Evolutionary conservation across 345 rosid species (phyloP).

Genomic region (Excoecaria cochinchinensis): DNA sequence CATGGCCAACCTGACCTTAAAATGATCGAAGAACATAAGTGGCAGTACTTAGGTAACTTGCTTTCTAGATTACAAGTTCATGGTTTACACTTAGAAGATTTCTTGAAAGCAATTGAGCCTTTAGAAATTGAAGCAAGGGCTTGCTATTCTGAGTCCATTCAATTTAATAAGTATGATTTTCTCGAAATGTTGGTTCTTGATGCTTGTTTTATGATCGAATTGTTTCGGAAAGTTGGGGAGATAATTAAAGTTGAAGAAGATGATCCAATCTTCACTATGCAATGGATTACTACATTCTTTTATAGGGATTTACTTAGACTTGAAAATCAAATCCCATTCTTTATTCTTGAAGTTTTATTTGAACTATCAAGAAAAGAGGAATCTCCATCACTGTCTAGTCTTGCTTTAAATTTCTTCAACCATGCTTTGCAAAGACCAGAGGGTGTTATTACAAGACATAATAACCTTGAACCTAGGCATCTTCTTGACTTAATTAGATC

Average conservation of each 20-base stretch:
- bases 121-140: constrained; percentile 55
- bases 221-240: constrained; percentile 51
- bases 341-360: constrained; percentile 57
- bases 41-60: constrained; percentile 56
- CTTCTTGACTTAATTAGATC: constrained; percentile 67
- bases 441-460: constrained; percentile 27
- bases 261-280: constrained; percentile 72
- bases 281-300: constrained; percentile 72
- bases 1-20: constrained; percentile 37
- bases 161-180: constrained; percentile 41
- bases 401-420: constrained; percentile 67
- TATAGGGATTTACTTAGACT: constrained; percentile 56
- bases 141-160: constrained; percentile 60
- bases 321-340: constrained; percentile 71
- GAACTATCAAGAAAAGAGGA: constrained; percentile 40
- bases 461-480: constrained; percentile 42
- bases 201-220: constrained; percentile 58
- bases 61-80: constrained; percentile 34
- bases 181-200: constrained; percentile 75
- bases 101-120: constrained; percentile 38
- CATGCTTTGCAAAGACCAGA: constrained; percentile 43
- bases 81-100: constrained; percentile 40
- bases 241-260: constrained; percentile 39
- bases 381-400: constrained; percentile 33
- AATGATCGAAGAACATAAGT: constrained; percentile 85